Percentiles rank a stretch among this genome's conserved stretches.
Conservation (phyloP, 2,329 filamentous ascomycete genomes). For the Sclerotinia sclerotiorum region DNA sequence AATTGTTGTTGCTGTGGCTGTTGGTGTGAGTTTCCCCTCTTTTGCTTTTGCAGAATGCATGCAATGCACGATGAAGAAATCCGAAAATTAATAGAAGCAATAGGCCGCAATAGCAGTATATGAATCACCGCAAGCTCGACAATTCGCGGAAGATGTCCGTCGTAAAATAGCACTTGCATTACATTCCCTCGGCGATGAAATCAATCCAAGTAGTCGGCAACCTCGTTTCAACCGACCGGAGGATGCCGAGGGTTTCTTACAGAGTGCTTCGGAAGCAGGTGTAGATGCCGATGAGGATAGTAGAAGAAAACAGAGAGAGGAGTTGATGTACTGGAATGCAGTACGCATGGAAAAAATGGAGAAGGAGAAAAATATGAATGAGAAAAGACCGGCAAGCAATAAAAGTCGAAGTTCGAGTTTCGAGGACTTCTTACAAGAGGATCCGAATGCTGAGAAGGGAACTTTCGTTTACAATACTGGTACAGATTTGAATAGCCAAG, state of each 20-base stretch:
- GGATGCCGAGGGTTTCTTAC: conserved; percentile 63
- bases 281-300: conserved; percentile 64
- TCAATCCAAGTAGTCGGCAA: conserved; percentile 44
- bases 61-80: not conserved
- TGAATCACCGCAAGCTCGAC: conserved; percentile 62
- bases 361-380: conserved; percentile 37
- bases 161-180: conserved; percentile 61
- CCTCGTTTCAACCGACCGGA: conserved; percentile 65
- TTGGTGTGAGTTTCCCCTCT: conserved; percentile 36
- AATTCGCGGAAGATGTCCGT: conserved; percentile 60
- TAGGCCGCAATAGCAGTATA: conserved; percentile 50
- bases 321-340: conserved; percentile 66
- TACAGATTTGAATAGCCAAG: conserved; percentile 44
- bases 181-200: conserved; percentile 58
- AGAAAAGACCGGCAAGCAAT: conserved; percentile 35
- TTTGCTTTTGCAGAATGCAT: conserved; percentile 1
- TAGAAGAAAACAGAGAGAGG: conserved; percentile 60
- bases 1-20: conserved; percentile 38
- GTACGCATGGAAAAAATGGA: conserved; percentile 52
- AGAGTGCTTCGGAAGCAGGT: conserved; percentile 50
- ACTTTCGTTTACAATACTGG: conserved; percentile 60
- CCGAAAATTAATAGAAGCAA: conserved; percentile 22
- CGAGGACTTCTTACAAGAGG: conserved; percentile 58
- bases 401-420: conserved; percentile 44
- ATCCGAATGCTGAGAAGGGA: conserved; percentile 53